These are phyloP conservation scores for Chalciporus piperatus DNA, from an alignment of 768 basidiomycete species.

Conservation along the genomic window DNA sequence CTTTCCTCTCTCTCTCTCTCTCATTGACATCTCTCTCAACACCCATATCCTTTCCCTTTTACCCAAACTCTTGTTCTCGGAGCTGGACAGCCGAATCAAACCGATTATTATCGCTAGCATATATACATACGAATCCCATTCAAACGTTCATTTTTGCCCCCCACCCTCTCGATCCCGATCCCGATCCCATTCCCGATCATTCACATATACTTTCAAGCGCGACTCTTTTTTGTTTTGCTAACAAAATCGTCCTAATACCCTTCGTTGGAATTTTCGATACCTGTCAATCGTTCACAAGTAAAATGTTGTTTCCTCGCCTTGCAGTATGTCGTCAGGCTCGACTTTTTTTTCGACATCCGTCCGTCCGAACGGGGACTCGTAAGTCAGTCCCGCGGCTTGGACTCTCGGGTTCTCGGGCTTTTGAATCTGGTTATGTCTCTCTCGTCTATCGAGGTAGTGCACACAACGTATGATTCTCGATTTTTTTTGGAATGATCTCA, in stretches of 20 bases:
- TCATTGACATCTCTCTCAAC: slow-evolving; percentile 17
- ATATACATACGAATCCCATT: background rate
- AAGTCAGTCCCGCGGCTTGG: no score
- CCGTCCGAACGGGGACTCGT: no score
- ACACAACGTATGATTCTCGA: slow-evolving; percentile 16
- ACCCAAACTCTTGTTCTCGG: slow-evolving; percentile 3
- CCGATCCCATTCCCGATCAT: background rate
- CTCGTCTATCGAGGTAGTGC: slow-evolving; percentile 4
- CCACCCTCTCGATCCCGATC: no score
- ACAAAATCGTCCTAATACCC: slow-evolving; percentile 22
- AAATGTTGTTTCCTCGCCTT: background rate
- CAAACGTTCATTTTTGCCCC: background rate
- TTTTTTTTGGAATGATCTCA: background rate
- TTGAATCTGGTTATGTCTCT: no score
- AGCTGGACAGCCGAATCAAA: slow-evolving; percentile 6
- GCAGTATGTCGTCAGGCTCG: background rate
- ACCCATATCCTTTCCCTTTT: slow-evolving; percentile 17
- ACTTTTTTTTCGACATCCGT: background rate
- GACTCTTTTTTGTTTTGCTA: slow-evolving; percentile 7
- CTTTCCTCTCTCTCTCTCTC: background rate
- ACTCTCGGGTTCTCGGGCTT: no score
- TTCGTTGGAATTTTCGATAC: slow-evolving; percentile 13
- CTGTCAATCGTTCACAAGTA: slow-evolving; percentile 21
- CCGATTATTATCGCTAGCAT: slow-evolving; percentile 2
- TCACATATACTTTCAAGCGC: background rate